A percentile compares a stretch with the other conserved stretches of the same genome.
Evolutionary conservation across 768 basidiomycete genomes (phyloP).

Genomic region (Trametes coccinea): DNA sequence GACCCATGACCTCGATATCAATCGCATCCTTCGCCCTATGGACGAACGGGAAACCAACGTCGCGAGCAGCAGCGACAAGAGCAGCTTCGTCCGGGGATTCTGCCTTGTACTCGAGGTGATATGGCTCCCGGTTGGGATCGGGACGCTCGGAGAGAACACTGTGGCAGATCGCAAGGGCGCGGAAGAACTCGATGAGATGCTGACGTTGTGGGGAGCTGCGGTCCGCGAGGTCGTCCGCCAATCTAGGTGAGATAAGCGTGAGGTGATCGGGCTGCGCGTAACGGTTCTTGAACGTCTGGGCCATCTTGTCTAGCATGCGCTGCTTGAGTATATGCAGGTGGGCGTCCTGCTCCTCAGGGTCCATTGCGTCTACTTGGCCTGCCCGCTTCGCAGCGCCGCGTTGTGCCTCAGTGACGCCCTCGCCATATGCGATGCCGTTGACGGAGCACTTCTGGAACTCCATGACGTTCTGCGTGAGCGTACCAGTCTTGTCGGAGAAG

Average conservation of each 20-base stretch:
- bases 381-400: slow-evolving; percentile 86
- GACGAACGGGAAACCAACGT: slow-evolving; percentile 91
- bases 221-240: slow-evolving; percentile 76
- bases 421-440: slow-evolving; percentile 82
- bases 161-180: slow-evolving; percentile 94
- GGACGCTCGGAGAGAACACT: slow-evolving; percentile 82
- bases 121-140: slow-evolving; percentile 60
- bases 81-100: slow-evolving; percentile 97
- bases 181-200: slow-evolving; percentile 83
- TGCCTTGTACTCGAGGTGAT: slow-evolving; percentile 84
- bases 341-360: slow-evolving; percentile 69
- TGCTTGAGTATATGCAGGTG: slow-evolving; percentile 67
- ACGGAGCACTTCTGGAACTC: slow-evolving; percentile 97
- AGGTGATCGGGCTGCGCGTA: slow-evolving; percentile 80
- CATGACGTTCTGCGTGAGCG: slow-evolving; percentile 98
- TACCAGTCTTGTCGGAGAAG: slow-evolving; percentile 94
- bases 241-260: slow-evolving; percentile 84
- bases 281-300: slow-evolving; percentile 83
- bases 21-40: slow-evolving; percentile 69
- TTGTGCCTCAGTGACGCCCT: slow-evolving; percentile 94
- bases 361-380: slow-evolving; percentile 63
- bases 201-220: slow-evolving; percentile 57
- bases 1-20: slow-evolving; percentile 92
- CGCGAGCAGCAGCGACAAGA: slow-evolving; percentile 87
- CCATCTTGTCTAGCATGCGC: slow-evolving; percentile 75